Conservation (phyloP, 495 filamentous ascomycete species). For the Chaetomidium leptoderma region DNA sequence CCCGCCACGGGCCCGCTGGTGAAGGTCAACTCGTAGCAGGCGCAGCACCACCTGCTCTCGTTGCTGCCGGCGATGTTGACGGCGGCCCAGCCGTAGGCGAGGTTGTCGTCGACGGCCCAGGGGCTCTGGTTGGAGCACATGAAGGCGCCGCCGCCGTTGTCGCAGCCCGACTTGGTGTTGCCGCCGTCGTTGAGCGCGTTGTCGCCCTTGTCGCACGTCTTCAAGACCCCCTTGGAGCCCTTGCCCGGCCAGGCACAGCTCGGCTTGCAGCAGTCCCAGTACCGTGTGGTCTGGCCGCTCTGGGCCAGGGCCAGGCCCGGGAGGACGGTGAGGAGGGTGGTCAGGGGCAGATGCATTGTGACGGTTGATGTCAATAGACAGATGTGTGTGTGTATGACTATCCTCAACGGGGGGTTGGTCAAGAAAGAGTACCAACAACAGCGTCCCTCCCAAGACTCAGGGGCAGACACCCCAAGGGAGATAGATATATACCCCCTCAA, state of each 20-base stretch:
- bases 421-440: not conserved
- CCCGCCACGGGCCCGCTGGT: conserved; percentile 52
- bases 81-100: conserved; percentile 62
- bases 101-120: conserved; percentile 55
- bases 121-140: conserved; percentile 61
- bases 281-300: conserved; percentile 55
- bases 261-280: conserved; percentile 71
- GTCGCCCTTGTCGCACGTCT: conserved; percentile 56
- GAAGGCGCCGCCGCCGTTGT: conserved; percentile 53
- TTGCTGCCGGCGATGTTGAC: conserved; percentile 51
- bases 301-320: conserved; percentile 25
- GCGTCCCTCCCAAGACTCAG: not conserved
- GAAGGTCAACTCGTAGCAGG: conserved; percentile 65
- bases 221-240: conserved; percentile 40
- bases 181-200: conserved; percentile 48
- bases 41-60: conserved; percentile 60
- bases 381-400: too few relatives aligned
- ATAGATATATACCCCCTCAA: conserved; percentile 3
- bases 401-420: too few relatives aligned
- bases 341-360: conserved; percentile 28
- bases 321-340: conserved; percentile 23
- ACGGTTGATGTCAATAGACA: too few relatives aligned
- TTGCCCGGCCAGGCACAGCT: conserved; percentile 61
- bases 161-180: conserved; percentile 45
- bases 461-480: not conserved